These are phyloP conservation scores for Trichoderma erinaceum DNA, from an alignment of 495 filamentous ascomycete species.

Conservation along the genomic window DNA sequence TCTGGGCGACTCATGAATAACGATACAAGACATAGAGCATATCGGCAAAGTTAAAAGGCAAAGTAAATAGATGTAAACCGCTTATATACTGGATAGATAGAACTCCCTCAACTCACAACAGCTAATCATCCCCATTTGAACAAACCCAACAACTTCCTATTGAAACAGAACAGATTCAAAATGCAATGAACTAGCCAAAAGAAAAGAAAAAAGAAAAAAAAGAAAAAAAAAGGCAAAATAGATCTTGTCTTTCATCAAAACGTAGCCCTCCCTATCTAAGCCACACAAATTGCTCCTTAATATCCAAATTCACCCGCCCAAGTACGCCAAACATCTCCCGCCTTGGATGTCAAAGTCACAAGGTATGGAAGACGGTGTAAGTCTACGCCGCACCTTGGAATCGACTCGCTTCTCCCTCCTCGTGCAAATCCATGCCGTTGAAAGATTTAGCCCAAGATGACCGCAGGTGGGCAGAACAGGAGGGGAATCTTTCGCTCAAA, in stretches of 20 bases:
- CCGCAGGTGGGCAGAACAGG: background rate
- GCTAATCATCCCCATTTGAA: background rate
- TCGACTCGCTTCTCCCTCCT: background rate
- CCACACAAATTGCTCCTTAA: background rate
- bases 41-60: background rate
- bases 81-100: background rate
- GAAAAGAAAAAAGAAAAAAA: background rate
- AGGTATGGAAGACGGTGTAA: background rate
- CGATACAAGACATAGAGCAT: background rate
- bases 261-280: background rate
- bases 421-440: background rate
- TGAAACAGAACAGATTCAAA: background rate
- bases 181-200: background rate
- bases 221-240: conserved; percentile 17
- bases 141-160: background rate
- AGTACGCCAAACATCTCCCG: conserved; percentile 5
- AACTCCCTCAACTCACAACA: background rate
- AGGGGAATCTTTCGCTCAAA: conserved; percentile 5
- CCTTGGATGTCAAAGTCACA: background rate
- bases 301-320: conserved; percentile 13
- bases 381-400: background rate
- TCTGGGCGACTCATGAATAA: background rate
- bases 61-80: background rate
- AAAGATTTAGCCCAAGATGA: background rate
- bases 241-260: conserved; percentile 23